Conservation (phyloP, 2,329 filamentous ascomycete genomes). For the Clonostachys chloroleuca region DNA sequence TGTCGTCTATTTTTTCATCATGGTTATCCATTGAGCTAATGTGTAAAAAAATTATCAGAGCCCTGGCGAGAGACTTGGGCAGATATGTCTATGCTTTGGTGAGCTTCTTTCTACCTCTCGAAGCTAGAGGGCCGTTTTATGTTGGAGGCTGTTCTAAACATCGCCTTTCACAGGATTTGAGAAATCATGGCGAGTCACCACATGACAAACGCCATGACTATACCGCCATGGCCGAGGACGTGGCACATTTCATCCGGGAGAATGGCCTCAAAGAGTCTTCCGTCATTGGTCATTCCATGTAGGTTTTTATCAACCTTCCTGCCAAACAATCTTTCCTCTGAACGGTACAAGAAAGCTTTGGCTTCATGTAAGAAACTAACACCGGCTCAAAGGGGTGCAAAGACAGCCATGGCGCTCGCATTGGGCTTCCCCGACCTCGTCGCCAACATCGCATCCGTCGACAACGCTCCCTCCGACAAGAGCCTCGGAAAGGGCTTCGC, state of each 20-base stretch:
- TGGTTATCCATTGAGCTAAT: conserved; percentile 4
- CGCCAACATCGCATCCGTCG: conserved; percentile 72
- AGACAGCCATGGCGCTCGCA: conserved; percentile 85
- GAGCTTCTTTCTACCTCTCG: conserved; percentile 22
- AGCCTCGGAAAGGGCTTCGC: conserved; percentile 70
- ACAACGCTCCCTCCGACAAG: conserved; percentile 87
- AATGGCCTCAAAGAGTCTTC: conserved; percentile 68
- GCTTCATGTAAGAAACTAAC: not conserved
- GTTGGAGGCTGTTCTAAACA: not conserved
- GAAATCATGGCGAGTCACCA: conserved; percentile 90
- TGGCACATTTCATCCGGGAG: conserved; percentile 70
- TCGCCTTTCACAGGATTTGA: conserved; percentile 60
- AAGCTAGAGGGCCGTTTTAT: no score
- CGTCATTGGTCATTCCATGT: conserved; percentile 94
- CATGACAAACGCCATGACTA: conserved; percentile 78
- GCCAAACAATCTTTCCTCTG: not conserved
- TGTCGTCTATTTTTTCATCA: not conserved
- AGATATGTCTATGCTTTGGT: conserved; percentile 80
- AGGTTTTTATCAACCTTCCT: conserved; percentile 14
- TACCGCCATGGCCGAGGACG: conserved; percentile 73
- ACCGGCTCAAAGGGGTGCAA: conserved; percentile 66
- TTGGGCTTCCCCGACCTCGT: conserved; percentile 65
- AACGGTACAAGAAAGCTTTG: not conserved
- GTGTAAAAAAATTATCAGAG: conserved; percentile 43
- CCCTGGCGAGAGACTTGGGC: conserved; percentile 74